Base-by-base conservation (phyloP, 148 eudicot genomes). In the Heliamphora exappendiculata region DNA sequence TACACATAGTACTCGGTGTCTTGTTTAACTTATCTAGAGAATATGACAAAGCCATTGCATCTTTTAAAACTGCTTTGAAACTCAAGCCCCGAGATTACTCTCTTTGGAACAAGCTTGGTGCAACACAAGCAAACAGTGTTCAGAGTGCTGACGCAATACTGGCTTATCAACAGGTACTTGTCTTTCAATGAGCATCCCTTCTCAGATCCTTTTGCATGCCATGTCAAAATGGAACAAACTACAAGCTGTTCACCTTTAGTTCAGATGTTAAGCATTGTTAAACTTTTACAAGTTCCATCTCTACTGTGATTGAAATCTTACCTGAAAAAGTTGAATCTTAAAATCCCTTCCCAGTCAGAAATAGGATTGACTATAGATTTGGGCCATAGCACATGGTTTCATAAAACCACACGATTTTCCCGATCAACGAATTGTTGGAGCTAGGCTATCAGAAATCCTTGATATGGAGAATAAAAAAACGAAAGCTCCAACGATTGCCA, bases 61-160 rank as follows among this genome's bases (percentile, higher is more conserved):
- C 97, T 20, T 95, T 95, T 76, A 82, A 89, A 90, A 89, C 88
- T 75, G 96, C 99, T 79, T 73, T 95, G 72, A 84, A 83, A 75
- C 89, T 95, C 76, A 95, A 87, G 85, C 99, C 99, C 26, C 88
- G 83, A 67, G 99, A 95, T 82, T 95, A 95, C 78, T 95, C 98
- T 57, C 94, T 95, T 42, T 95, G 98, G 98, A 95, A 95, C 82
- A 95, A 95, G 86, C 96, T 95, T 78, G 98, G 97, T 79, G 98
- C 98, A 55, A 95, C 98, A 64, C 98, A 95, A 82, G 98, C 98
- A 58, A 95, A 95, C 77, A 95, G 97, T 80, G 85, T 93, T 68
- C 99, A 91, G 87, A 93, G 99, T 81, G 88, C 94, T 76, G 97
- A 95, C 79, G 99, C 99, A 63, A 91, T 95, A 77, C 71, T 73